phyloP scores from a whole-genome alignment of 352 stramenopile genomes.

The Pythium rhizo-oryzae region DNA sequence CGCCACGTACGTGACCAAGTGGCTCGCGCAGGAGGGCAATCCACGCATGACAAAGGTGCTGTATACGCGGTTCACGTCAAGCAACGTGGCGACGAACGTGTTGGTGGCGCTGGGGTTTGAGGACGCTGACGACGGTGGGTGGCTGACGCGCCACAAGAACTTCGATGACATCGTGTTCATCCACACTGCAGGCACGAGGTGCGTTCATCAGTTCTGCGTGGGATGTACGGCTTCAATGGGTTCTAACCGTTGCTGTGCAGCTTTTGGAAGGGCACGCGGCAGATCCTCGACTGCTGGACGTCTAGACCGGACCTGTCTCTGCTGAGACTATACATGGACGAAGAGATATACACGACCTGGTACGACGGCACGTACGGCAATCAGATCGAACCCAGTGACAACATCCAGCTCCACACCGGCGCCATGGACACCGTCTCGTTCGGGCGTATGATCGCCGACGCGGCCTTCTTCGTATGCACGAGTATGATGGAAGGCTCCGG shows the following conservation, averaged over 20 bases:
- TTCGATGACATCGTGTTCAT: constrained; percentile 51
- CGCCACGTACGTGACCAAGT: constrained; percentile 41
- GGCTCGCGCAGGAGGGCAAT: constrained; percentile 64
- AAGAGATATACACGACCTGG: constrained; percentile 31
- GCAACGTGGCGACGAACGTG: constrained; percentile 38
- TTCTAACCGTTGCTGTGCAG: no score
- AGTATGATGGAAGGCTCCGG: constrained; percentile 55
- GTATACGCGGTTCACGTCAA: constrained; percentile 64
- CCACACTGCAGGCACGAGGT: constrained; percentile 39
- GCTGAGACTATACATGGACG: constrained; percentile 51
- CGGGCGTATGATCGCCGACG: constrained; percentile 45
- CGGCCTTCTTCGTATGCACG: constrained; percentile 54
- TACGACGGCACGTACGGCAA: no score
- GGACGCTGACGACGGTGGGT: constrained; percentile 1
- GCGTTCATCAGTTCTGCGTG: no score
- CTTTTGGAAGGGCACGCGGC: constrained; percentile 49
- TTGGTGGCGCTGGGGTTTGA: not conserved
- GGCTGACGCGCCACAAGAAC: constrained; percentile 28
- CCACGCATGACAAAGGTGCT: constrained; percentile 48
- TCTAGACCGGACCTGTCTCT: constrained; percentile 43
- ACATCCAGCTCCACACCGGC: constrained; percentile 38
- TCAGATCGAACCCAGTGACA: no score
- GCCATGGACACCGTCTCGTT: constrained; percentile 39
- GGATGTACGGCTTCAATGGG: no score
- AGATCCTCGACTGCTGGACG: constrained; percentile 60